A percentile compares a stretch with the other conserved stretches of the same genome.
Conservation (phyloP, 164 flowering plant genomes). For the Liriodendron chinense region DNA sequence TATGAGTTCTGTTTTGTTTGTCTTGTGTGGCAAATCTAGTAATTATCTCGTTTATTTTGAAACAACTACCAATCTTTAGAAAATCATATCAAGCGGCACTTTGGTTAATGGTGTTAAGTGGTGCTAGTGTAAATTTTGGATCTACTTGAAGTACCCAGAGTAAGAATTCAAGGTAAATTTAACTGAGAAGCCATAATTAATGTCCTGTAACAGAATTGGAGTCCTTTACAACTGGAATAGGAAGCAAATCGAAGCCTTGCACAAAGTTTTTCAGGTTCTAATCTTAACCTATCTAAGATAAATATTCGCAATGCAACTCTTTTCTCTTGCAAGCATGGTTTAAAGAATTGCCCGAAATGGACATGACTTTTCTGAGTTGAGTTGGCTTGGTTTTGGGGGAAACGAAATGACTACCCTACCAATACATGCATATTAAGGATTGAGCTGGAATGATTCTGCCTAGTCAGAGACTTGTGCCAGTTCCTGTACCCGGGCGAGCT, state of each 20-base stretch:
- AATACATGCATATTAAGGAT: not conserved
- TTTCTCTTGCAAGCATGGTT: slow-evolving; percentile 13
- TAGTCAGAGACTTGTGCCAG: too few relatives aligned
- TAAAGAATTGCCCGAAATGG: too few relatives aligned
- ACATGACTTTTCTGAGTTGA: too few relatives aligned
- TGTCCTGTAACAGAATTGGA: slow-evolving; percentile 94
- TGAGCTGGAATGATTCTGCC: too few relatives aligned
- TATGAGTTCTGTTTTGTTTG: not conserved
- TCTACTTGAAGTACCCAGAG: slow-evolving; percentile 13
- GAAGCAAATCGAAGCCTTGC: slow-evolving; percentile 99
- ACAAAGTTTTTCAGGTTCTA: slow-evolving; percentile 99
- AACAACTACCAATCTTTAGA: not conserved
- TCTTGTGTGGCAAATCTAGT: not conserved
- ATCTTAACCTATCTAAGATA: slow-evolving; percentile 63
- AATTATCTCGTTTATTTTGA: not conserved
- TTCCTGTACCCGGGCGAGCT: too few relatives aligned
- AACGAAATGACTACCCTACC: too few relatives aligned
- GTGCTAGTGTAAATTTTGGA: slow-evolving; percentile 9
- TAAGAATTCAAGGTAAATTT: slow-evolving; percentile 31
- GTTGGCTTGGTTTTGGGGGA: too few relatives aligned
- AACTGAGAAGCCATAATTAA: slow-evolving; percentile 68
- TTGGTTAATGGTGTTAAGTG: slow-evolving; percentile 1
- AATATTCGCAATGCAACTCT: slow-evolving; percentile 31
- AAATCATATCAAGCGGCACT: not conserved
- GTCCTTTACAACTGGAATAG: slow-evolving; percentile 83